A percentile compares a stretch with the other conserved stretches of the same genome.
These are phyloP conservation scores for Mallotus repandus DNA, from an alignment of 441 rosid species.

Conservation along the genomic window DNA sequence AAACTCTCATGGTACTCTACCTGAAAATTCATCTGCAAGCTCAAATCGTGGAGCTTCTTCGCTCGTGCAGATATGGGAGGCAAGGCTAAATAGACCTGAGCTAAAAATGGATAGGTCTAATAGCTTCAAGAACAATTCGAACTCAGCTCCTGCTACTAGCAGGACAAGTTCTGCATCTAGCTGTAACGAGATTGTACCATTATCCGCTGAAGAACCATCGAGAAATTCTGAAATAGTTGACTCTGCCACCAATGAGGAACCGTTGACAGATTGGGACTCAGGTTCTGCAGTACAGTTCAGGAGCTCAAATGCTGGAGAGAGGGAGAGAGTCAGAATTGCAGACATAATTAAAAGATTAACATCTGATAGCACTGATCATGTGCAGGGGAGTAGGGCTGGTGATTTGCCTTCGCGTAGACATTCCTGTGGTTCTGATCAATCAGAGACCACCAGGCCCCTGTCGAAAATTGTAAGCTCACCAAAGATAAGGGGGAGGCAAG, in stretches of 20 bases:
- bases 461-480: constrained; percentile 44
- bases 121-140: constrained; percentile 31
- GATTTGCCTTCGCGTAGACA: constrained; percentile 29
- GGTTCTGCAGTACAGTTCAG: constrained; percentile 23
- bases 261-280: constrained; percentile 36
- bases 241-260: constrained; percentile 30
- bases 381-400: constrained; percentile 14
- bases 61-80: constrained; percentile 94
- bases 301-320: constrained; percentile 39
- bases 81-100: constrained; percentile 38
- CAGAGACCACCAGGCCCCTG: constrained; percentile 33
- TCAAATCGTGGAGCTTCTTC: constrained; percentile 65
- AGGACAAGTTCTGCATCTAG: constrained; percentile 41
- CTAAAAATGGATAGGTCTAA: constrained; percentile 27
- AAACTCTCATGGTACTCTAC: constrained; percentile 14
- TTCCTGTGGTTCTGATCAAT: constrained; percentile 10
- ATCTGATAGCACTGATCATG: constrained; percentile 40
- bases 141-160: constrained; percentile 27
- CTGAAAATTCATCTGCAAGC: constrained; percentile 11
- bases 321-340: constrained; percentile 55
- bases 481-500: constrained; percentile 80
- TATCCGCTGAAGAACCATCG: constrained; percentile 24
- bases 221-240: constrained; percentile 32
- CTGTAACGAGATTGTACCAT: constrained; percentile 26
- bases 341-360: constrained; percentile 68